These are phyloP conservation scores for Monocercomonoides exilis DNA, from an alignment of 78 protist species.

Conservation along the genomic window DNA sequence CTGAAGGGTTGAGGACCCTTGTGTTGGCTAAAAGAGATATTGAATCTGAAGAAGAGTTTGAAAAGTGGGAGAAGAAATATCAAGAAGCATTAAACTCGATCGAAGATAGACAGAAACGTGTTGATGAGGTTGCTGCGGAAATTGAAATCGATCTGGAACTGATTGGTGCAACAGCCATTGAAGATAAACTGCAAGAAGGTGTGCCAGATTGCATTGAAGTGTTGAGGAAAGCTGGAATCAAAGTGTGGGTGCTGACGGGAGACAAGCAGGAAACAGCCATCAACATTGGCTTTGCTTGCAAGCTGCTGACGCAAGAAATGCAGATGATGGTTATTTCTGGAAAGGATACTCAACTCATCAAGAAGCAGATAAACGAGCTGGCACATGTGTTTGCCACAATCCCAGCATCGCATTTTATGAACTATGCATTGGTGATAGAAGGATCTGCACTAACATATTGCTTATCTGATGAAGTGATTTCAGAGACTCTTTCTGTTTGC, in stretches of 20 bases:
- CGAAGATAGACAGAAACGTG: neutral
- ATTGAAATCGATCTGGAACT: conserved; percentile 53
- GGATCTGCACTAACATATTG: conserved; percentile 40
- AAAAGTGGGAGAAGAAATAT: neutral
- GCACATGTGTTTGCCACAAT: too few species aligned
- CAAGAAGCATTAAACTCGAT: neutral
- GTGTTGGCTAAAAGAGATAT: neutral
- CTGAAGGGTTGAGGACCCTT: neutral
- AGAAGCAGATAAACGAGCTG: neutral
- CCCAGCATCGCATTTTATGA: neutral
- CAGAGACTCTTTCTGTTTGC: conserved; percentile 17
- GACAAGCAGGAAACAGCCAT: conserved; percentile 95
- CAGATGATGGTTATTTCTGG: neutral
- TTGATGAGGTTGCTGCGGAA: neutral
- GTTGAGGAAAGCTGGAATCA: conserved; percentile 57
- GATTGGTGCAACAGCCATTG: conserved; percentile 74
- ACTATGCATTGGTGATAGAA: conserved; percentile 46
- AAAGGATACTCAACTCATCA: neutral
- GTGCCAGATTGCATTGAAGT: conserved; percentile 55
- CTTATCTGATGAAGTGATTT: neutral
- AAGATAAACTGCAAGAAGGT: conserved; percentile 83
- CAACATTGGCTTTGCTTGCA: conserved; percentile 81
- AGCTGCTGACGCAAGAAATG: conserved; percentile 27
- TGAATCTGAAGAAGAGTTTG: too few species aligned
- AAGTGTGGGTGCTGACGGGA: conserved; percentile 93